Conservation (phyloP, 148 eudicot species). For the Camellia sinensis region DNA sequence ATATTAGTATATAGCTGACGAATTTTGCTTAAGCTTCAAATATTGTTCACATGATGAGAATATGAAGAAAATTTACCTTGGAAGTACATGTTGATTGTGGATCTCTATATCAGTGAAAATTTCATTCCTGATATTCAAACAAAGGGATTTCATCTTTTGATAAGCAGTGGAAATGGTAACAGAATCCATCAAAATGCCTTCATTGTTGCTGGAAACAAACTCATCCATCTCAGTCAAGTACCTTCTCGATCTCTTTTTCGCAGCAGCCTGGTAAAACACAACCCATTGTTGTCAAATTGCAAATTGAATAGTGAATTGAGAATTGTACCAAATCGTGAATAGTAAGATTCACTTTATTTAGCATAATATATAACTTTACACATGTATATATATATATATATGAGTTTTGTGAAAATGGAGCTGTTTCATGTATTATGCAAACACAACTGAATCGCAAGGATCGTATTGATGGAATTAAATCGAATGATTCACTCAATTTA, state of each 20-base stretch:
- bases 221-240: conserved; percentile 90
- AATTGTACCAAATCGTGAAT: no score
- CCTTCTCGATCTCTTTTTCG: conserved; percentile 87
- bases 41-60: neutral
- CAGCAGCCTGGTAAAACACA: conserved; percentile 62
- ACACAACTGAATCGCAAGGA: no score
- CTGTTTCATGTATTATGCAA: no score
- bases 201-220: conserved; percentile 59
- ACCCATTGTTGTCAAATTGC: neutral
- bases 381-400: no score
- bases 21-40: neutral
- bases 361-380: no score
- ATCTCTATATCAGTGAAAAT: conserved; percentile 85
- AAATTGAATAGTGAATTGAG: no score
- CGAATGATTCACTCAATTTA: no score
- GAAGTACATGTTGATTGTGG: conserved; percentile 85
- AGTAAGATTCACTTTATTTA: no score
- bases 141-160: conserved; percentile 80
- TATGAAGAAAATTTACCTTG: conserved; percentile 48
- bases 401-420: no score
- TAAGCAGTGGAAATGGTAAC: conserved; percentile 68
- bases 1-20: neutral
- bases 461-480: no score
- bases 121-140: conserved; percentile 78
- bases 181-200: conserved; percentile 58